Base-by-base conservation (phyloP, 129 eudicot species). In the Arctium minus region DNA sequence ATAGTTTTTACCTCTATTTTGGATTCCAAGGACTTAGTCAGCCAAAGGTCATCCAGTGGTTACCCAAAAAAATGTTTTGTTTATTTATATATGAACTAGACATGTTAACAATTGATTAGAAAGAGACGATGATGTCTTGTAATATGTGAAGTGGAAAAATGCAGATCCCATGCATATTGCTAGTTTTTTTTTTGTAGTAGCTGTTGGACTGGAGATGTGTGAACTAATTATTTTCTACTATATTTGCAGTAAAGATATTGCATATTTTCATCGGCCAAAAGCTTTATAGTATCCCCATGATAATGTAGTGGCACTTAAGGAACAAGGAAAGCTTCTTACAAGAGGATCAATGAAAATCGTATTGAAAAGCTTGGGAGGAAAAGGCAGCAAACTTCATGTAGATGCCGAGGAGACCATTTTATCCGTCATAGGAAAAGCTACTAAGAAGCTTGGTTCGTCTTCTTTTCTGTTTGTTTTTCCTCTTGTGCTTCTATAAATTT, bases 231-330 rank as follows among this genome's bases (percentile, higher is more conserved):
- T n/a, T 60, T 50, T 67, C 27, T 70, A 13, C 48, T 78, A 48
- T 67, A 80, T 82, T 84, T 89, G 85, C 99, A 95, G 99, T 84
- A 96, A 96, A 86, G 99, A 96, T 85, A 77, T 96, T 76, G 95
- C 95, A 2, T 87, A 93, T 85, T 96, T 96, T 88, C 99, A 96
- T 82, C 92, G 99, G 56, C 99, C 99, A 73, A 96, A 88, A 86
- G 97, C 97, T 81, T 80, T 89, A 79, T 96, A 98, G 99, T 92
- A 91, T 88, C 99, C 99, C 44, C 99, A 96, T 86, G 97, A 93
- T 39, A 93, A 86, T 85, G 95, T 90, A 86, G 97, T 93, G 74
- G 89, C 90, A 35, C 88, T 96, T 29, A 90, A 86, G 84, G 93
- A 90, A 86, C 98, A 91, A 80, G 97, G 91, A 60, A 93, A 86